Evolutionary conservation across 768 basidiomycete genomes (phyloP), one percentile per base, ranked within the genome.

Genomic region (Collybia mongolica): DNA sequence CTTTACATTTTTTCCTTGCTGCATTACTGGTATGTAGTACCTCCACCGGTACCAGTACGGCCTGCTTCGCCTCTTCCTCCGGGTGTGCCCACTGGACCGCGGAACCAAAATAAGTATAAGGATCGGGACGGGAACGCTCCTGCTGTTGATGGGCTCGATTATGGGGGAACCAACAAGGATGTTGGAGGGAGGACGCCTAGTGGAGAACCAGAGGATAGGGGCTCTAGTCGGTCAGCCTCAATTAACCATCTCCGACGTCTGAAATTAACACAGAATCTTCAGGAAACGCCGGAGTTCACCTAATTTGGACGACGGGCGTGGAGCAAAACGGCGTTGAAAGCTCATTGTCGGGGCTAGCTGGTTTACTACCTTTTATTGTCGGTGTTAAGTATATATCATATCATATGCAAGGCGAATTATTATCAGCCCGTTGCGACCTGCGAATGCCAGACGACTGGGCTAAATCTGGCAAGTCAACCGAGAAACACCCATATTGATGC

Each of bases 41-140:
- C 68, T 17, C 78, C 81, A 20, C 72, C 75, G 48, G 73, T 75
- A 6, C 83, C 87, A 36, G 83, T 83, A 29, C 80, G 90, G 51
- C 86, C 91, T 3, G 86, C 90, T 5, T 93, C 91, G 0, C 91
- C 91, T 15, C 76, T 93, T 1, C 91, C 91, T 1, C 90, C 91
- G 12, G 85, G 85, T 51, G 91, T 93, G 17, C 91, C 91, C 1
- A 93, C 91, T 0, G 91, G 91, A 1, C 91, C 91, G 11, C 76
- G 91, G 39, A 92, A 92, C 64, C 88, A 89, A 66, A 90, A 89
- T 62, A 90, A 90, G 63, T 93, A 93, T 72, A 93, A 92, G 73
- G 91, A 93, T 65, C 78, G 90, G 37, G 90, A 93, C 61, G 84
- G 82, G 14, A 90, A 90, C 60, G 87, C 88, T 1, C 86, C 89